Percentiles rank a stretch among this genome's conserved stretches.
phyloP scores from a whole-genome alignment of 2,329 filamentous ascomycete genomes.

The Blumeria graminis region DNA sequence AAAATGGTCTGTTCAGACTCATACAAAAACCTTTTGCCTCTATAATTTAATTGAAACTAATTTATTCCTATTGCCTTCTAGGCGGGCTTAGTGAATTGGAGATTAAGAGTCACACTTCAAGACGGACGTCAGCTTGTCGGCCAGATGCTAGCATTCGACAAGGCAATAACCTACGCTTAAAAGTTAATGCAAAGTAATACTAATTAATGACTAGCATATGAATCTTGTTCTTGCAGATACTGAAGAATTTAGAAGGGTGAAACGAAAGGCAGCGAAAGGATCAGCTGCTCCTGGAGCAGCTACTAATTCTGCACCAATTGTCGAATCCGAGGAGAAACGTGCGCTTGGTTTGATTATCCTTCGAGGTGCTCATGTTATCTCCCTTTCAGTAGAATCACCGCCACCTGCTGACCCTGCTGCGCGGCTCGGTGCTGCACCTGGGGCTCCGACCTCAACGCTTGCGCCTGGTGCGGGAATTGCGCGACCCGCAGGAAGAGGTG shows the following conservation, averaged over 20 bases:
- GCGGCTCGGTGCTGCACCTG: constrained; percentile 55
- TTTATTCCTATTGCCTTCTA: constrained; percentile 24
- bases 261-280: constrained; percentile 57
- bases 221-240: constrained; percentile 96
- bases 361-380: constrained; percentile 83
- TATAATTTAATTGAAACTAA: constrained; percentile 34
- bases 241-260: constrained; percentile 85
- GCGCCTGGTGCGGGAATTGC: constrained; percentile 72
- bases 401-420: constrained; percentile 84
- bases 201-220: constrained; percentile 49
- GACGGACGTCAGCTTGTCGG: constrained; percentile 93
- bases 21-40: constrained; percentile 19
- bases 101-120: constrained; percentile 88
- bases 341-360: constrained; percentile 90
- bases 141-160: constrained; percentile 96
- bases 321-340: constrained; percentile 89
- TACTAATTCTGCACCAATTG: constrained; percentile 35
- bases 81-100: constrained; percentile 76
- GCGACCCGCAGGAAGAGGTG: constrained; percentile 72
- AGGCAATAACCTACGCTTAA: constrained; percentile 27
- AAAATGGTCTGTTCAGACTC: constrained; percentile 67
- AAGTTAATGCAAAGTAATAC: neutral
- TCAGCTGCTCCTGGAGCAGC: constrained; percentile 28
- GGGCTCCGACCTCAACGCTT: constrained; percentile 40
- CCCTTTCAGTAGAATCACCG: constrained; percentile 82